These are phyloP conservation scores for Ananas comosus DNA, from an alignment of 176 grass and related monocot genomes.

Conservation along the genomic window DNA sequence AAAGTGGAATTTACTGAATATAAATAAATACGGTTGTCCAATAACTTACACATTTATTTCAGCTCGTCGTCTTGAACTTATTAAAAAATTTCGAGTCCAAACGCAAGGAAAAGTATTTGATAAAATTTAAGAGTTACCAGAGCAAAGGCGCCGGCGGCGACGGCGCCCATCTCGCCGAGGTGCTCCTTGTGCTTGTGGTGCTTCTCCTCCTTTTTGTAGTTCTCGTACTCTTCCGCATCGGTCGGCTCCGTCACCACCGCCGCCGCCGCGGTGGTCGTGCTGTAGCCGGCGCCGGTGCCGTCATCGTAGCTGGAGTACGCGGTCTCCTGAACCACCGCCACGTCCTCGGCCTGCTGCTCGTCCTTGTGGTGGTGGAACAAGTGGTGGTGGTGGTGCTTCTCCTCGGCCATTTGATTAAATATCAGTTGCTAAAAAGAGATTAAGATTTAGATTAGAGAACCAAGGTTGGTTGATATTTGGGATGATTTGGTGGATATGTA, in stretches of 20 bases:
- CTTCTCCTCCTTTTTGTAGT: conserved; percentile 67
- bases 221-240: conserved; percentile 39
- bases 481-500: background rate
- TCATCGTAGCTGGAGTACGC: conserved; percentile 19
- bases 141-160: conserved; percentile 53
- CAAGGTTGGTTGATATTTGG: background rate
- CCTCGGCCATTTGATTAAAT: conserved; percentile 35
- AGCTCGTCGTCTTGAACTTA: too few species aligned
- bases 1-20: too few species aligned
- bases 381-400: conserved; percentile 46
- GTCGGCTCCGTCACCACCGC: conserved; percentile 7
- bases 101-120: background rate
- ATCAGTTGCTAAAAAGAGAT: background rate
- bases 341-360: conserved; percentile 19
- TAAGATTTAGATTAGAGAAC: background rate
- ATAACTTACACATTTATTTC: too few species aligned
- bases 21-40: too few species aligned
- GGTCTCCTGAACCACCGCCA: conserved; percentile 13
- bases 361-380: conserved; percentile 50
- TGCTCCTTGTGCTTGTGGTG: conserved; percentile 83
- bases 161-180: conserved; percentile 52
- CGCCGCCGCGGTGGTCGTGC: conserved; percentile 18
- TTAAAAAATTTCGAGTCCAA: too few species aligned
- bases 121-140: conserved; percentile 32
- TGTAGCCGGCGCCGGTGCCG: conserved; percentile 13